Conservation (phyloP, 305 asterid genomes). For the Solanum aculeatissimum region DNA sequence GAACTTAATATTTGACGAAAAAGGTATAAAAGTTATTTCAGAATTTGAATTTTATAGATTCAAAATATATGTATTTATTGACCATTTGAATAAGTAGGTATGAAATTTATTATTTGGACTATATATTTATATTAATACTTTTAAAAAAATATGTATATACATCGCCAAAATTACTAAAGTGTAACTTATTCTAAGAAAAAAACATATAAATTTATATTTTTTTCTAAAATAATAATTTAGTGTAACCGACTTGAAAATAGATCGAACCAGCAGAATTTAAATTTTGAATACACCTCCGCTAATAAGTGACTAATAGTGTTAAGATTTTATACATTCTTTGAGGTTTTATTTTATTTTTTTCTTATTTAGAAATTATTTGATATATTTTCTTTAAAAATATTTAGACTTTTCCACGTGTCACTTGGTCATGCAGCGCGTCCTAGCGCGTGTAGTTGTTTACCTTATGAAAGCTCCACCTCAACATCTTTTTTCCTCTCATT, state of each 20-base stretch:
- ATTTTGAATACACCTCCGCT: no score
- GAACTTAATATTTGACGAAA: background rate
- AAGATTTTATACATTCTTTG: background rate
- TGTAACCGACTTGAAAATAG: no score
- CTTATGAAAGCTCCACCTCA: slow-evolving; percentile 38
- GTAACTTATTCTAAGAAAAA: no score
- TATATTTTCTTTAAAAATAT: background rate
- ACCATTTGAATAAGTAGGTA: background rate
- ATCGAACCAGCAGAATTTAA: no score
- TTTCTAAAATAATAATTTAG: no score
- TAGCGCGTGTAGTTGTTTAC: slow-evolving; percentile 9
- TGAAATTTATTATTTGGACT: background rate
- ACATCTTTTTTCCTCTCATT: slow-evolving; percentile 14
- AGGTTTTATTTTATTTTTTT: accelerated
- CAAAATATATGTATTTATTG: background rate
- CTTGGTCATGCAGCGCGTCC: background rate
- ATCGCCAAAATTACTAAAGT: background rate
- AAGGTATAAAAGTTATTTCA: background rate
- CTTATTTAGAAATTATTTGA: background rate
- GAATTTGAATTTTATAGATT: background rate
- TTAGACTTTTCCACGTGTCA: slow-evolving; percentile 4
- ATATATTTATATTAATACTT: background rate
- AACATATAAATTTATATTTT: no score
- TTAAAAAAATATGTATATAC: background rate
- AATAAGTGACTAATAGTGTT: no score